A percentile compares a stretch with the other conserved stretches of the same genome.
phyloP scores from a whole-genome alignment of 148 eudicot genomes.

The Camellia lanceoleosa region DNA sequence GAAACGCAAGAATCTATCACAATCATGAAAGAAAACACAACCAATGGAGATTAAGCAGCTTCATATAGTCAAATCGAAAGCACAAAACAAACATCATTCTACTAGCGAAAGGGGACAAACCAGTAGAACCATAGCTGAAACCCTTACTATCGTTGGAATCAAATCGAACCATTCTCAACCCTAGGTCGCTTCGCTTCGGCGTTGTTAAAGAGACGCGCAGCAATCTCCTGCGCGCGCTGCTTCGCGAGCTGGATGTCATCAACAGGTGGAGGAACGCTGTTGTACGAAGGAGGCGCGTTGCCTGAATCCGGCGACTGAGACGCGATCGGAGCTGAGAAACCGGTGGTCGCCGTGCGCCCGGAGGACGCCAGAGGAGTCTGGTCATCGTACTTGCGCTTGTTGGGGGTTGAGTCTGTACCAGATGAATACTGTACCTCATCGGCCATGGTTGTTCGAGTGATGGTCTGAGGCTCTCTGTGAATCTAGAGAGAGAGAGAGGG shows the following conservation, averaged over 20 bases:
- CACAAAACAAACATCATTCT: background rate
- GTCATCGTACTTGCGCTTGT: constrained; percentile 84
- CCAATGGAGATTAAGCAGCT: background rate
- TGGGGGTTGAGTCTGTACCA: constrained; percentile 23
- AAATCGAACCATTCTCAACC: constrained; percentile 53
- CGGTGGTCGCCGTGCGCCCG: constrained; percentile 54
- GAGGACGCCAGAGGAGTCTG: constrained; percentile 34
- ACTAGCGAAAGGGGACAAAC: background rate
- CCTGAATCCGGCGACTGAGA: constrained; percentile 34
- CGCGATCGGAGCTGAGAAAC: constrained; percentile 56
- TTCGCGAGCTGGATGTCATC: constrained; percentile 58
- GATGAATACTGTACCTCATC: constrained; percentile 58
- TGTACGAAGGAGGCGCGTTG: constrained; percentile 39
- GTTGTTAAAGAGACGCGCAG: constrained; percentile 55
- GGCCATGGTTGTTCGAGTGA: constrained; percentile 40
- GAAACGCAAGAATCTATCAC: background rate
- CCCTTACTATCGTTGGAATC: constrained; percentile 32
- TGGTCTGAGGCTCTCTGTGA: constrained; percentile 9
- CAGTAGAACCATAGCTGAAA: constrained; percentile 19
- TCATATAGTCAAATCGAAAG: background rate
- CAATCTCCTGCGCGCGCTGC: constrained; percentile 74
- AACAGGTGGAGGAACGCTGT: constrained; percentile 55
- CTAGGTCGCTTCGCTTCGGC: constrained; percentile 71
- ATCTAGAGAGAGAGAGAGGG: constrained; percentile 7
- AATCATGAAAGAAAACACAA: background rate